Base-by-base conservation (phyloP, 768 basidiomycete species). In the Obba rivulosa region DNA sequence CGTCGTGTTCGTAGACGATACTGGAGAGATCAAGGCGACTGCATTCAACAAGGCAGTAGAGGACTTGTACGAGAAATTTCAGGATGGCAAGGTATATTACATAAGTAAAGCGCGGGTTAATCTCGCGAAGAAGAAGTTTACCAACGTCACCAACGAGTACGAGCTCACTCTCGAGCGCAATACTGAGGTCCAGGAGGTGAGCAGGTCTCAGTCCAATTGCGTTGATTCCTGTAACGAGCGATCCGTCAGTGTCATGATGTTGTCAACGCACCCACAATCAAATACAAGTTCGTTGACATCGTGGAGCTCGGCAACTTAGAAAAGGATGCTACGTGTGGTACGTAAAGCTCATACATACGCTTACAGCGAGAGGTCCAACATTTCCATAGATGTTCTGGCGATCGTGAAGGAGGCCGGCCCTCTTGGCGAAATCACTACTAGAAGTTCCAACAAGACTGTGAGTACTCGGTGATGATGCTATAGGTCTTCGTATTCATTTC, bases 61-160 rank as follows among this genome's bases (percentile, higher is more conserved):
- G 58, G 79, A 81, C 34, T 74, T 94, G 34, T 94, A 85, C 66
- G 80, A 87, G n/a, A 79, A 79, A 59, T 60, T 99, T 17, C 79
- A 94, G 56, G 93, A 96, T 65, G 87, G 88, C 42, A 93, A 93
- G 61, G 93, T 94, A 8, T 98, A 93, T 64, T 92, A 76, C 60
- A 75, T 98, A 46, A 92, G 92, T 0, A 89, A 86, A 62, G 96
- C 88, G 4, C 80, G 91, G 42, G 86, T 98, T 61, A 91, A 92
- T 60, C 81, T 97, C 13, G 95, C 94, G 25, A 98, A 96, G 73
- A 97, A 93, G 70, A 94, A 96, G 67, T 99, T 95, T 66, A 87
- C 80, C 28, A 92, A 89, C 61, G 67, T 95, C 43, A 70, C 76
- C 53, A 96, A 94, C 62, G 94, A 98, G 61, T 98, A 97, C 59